Percentiles rank a stretch among this genome's conserved stretches.
Conservation (phyloP, 768 basidiomycete genomes). For the Suillus weaverae region DNA sequence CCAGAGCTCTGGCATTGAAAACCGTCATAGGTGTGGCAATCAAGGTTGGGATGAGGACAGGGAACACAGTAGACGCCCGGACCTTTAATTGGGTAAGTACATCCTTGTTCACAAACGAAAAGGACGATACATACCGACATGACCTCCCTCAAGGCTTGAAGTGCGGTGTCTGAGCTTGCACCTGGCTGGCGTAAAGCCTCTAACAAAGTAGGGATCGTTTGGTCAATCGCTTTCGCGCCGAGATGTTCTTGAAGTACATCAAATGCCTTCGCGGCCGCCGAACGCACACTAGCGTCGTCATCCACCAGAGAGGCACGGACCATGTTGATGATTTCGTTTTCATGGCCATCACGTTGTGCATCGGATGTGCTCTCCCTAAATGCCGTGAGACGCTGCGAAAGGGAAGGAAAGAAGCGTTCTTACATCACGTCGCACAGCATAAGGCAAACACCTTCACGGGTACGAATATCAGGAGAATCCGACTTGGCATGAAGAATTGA, state of each 20-base stretch:
- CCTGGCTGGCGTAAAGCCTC: conserved; percentile 94
- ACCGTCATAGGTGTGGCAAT: conserved; percentile 88
- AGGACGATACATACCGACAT: conserved; percentile 67
- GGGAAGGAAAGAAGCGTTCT: conserved; percentile 24
- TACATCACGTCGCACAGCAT: conserved; percentile 89
- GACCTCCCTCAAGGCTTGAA: conserved; percentile 91
- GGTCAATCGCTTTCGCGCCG: conserved; percentile 89
- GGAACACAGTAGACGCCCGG: conserved; percentile 94
- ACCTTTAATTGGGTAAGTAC: conserved; percentile 50
- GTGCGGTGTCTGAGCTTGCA: conserved; percentile 90
- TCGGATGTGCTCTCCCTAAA: conserved; percentile 81
- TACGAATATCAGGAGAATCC: conserved; percentile 59
- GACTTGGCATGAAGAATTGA: conserved; percentile 71
- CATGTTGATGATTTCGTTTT: conserved; percentile 84
- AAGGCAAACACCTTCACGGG: conserved; percentile 83
- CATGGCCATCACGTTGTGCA: conserved; percentile 80
- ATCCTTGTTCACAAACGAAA: background rate
- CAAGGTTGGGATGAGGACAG: conserved; percentile 91
- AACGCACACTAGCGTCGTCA: conserved; percentile 78
- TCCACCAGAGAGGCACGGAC: conserved; percentile 87
- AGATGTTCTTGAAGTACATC: conserved; percentile 92
- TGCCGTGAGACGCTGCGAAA: conserved; percentile 7
- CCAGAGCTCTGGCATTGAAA: conserved; percentile 92
- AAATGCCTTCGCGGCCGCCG: conserved; percentile 87
- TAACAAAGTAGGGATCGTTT: conserved; percentile 92